Evolutionary conservation across 306 rosid species (phyloP).

Genomic region (Malus domestica): DNA sequence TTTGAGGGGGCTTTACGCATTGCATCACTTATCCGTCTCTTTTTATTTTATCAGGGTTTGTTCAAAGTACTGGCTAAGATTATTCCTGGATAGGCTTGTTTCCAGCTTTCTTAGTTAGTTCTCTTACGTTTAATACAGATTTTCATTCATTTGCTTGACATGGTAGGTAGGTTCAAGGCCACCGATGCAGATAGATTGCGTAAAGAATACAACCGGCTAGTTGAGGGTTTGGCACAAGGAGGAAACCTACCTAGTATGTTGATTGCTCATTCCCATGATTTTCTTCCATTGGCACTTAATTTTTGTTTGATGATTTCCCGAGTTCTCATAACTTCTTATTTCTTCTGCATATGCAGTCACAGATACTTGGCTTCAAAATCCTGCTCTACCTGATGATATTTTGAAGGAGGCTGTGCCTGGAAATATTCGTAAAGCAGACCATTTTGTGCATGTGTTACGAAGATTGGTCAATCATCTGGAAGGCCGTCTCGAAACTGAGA

Average conservation of each 20-base stretch:
- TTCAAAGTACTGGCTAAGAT: neutral
- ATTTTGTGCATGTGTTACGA: slow-evolving; percentile 71
- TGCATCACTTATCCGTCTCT: neutral
- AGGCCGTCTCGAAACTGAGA: slow-evolving; percentile 84
- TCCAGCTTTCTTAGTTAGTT: slow-evolving; percentile 10
- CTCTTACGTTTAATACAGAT: slow-evolving; percentile 31
- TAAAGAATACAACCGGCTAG: slow-evolving; percentile 84
- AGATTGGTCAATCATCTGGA: slow-evolving; percentile 88
- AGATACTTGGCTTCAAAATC: slow-evolving; percentile 86
- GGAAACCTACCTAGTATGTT: slow-evolving; percentile 73
- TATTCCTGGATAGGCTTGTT: neutral
- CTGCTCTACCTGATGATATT: slow-evolving; percentile 92
- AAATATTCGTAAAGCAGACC: slow-evolving; percentile 88
- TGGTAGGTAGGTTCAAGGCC: slow-evolving; percentile 99
- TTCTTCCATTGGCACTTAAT: neutral
- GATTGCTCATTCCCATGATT: neutral
- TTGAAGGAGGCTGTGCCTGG: slow-evolving; percentile 97
- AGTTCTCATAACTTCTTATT: slow-evolving; percentile 7
- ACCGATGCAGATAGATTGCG: slow-evolving; percentile 93
- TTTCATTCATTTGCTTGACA: slow-evolving; percentile 43
- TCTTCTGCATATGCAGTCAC: slow-evolving; percentile 44
- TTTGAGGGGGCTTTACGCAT: neutral
- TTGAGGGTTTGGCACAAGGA: slow-evolving; percentile 89
- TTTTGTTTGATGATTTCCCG: neutral
- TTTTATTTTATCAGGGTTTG: neutral